These are phyloP conservation scores for Termitomyces sp. DNA, from an alignment of 768 basidiomycete species.

Conservation along the genomic window DNA sequence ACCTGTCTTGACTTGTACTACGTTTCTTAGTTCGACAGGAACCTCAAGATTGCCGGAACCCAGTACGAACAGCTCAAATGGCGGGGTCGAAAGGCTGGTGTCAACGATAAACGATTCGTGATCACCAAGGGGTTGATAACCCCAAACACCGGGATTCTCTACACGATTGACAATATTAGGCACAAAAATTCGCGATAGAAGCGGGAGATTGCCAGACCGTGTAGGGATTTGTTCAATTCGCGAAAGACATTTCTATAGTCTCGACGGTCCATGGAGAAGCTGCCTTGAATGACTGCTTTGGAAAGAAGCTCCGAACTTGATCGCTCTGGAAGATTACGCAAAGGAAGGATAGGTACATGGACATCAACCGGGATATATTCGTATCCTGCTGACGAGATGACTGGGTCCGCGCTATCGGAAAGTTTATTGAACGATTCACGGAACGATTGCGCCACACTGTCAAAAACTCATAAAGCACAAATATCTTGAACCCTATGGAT, in stretches of 20 bases:
- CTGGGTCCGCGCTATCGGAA: slow-evolving; percentile 31
- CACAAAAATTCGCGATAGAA: neutral
- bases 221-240: slow-evolving; percentile 31
- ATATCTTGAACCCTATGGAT: neutral
- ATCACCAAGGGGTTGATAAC: slow-evolving; percentile 30
- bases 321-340: slow-evolving; percentile 26
- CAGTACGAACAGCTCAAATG: slow-evolving; percentile 32
- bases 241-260: slow-evolving; percentile 34
- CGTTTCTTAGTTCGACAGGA: slow-evolving; percentile 34
- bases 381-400: slow-evolving; percentile 28
- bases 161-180: neutral
- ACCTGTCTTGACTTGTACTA: slow-evolving; percentile 33
- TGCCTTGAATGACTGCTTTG: slow-evolving; percentile 41
- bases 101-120: slow-evolving; percentile 22
- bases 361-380: slow-evolving; percentile 36
- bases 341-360: slow-evolving; percentile 33
- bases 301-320: slow-evolving; percentile 25
- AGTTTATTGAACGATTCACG: slow-evolving; percentile 25
- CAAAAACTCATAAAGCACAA: neutral
- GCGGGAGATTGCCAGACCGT: slow-evolving; percentile 21
- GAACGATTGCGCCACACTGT: slow-evolving; percentile 32
- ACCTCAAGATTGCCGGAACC: slow-evolving; percentile 33
- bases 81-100: slow-evolving; percentile 25
- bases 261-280: slow-evolving; percentile 31
- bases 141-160: slow-evolving; percentile 37